phyloP scores from a whole-genome alignment of 2,329 filamentous ascomycete genomes.

The Xylariaceae sp. region DNA sequence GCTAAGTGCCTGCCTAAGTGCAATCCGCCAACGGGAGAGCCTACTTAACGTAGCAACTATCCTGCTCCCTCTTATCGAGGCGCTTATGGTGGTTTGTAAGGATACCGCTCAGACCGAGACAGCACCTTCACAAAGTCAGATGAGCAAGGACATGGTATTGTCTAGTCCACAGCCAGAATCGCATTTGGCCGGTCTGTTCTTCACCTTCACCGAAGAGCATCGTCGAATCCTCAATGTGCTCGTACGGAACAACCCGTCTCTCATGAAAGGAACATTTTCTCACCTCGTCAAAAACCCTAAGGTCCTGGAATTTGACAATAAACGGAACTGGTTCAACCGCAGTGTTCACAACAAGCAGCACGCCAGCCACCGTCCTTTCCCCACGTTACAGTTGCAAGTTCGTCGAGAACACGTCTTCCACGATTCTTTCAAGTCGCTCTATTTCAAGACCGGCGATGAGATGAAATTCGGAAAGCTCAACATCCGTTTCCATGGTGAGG shows the following conservation, averaged over 20 bases:
- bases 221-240: conserved; percentile 97
- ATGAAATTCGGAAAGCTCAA: conserved; percentile 99
- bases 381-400: conserved; percentile 80
- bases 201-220: conserved; percentile 96
- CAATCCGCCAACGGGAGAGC: conserved; percentile 88
- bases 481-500: conserved; percentile 95
- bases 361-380: conserved; percentile 61
- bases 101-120: conserved; percentile 83
- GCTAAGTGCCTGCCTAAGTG: conserved; percentile 82
- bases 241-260: conserved; percentile 92
- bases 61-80: conserved; percentile 89
- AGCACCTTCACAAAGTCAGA: conserved; percentile 47
- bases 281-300: conserved; percentile 97
- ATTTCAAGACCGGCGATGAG: conserved; percentile 94
- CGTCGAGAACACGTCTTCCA: conserved; percentile 96
- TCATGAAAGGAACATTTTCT: conserved; percentile 98
- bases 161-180: conserved; percentile 79
- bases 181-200: conserved; percentile 88
- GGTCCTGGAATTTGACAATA: conserved; percentile 98
- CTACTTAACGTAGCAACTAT: conserved; percentile 98
- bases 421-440: conserved; percentile 96
- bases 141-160: conserved; percentile 68
- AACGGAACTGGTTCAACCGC: conserved; percentile 97
- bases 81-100: conserved; percentile 98
- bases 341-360: conserved; percentile 80